Evolutionary conservation across 2,329 filamentous ascomycete genomes (phyloP), one percentile per base, ranked within the genome.

Genomic region (Orbilia brochopaga): DNA sequence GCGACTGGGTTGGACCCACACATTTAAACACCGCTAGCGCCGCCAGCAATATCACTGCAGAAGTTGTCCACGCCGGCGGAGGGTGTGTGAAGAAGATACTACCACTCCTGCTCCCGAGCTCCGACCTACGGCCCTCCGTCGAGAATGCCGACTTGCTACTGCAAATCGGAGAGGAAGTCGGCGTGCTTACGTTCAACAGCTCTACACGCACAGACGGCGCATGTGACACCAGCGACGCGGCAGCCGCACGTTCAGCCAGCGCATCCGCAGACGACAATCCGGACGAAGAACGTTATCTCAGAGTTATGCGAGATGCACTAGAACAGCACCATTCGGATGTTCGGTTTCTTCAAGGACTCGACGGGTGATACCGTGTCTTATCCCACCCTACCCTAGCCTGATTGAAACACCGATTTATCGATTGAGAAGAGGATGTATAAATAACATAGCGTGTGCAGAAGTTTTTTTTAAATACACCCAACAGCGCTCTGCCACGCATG

Each of bases 1-100:
- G 7, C 80, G 83, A 24, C 82, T 87, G 3, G 81, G 85, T 13
- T 80, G 81, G 0, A 84, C 84, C 78, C 87, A 59, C 53, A 3
- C n/a, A 21, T 19, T 19, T 15, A 15, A 23, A 21, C 44, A 23
- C 8, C n/a, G 17, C 15, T 23, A 48, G 37, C 37, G 37, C 37
- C 37, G 15, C 3, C n/a, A 17, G 13, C 37, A 37, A 37, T 13
- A 37, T 13, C 32, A 42, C 11, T 42, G 37, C 19, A 86, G 74
- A 83, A 11, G 19, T 24, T 21, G 21, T 35, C 13, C 53, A 32
- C 30, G 35, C 54, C 8, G 21, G 27, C 23, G 70, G 40, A 10
- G 63, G 54, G 11, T 64, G 55, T 35, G 35, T 58, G 23, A 42
- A 44, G 52, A 57, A 54, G 30, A 69, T 57, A n/a, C 13, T 62